Evolutionary conservation across 2,329 filamentous ascomycete species (phyloP).

Genomic region (Aspergillus aculeatus): DNA sequence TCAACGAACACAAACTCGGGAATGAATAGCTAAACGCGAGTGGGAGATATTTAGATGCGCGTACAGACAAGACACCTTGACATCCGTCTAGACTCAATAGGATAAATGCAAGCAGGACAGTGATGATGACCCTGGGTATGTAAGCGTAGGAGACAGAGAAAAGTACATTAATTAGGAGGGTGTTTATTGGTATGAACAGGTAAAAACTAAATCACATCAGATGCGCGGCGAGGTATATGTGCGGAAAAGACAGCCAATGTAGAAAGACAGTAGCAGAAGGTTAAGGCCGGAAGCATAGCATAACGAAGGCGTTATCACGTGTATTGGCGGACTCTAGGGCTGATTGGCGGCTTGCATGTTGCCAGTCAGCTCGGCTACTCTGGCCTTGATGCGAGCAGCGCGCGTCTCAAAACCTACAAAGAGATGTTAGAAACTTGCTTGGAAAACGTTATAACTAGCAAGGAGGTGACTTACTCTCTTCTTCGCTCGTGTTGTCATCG

Average conservation of each 20-base stretch:
- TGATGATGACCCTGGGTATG: no score
- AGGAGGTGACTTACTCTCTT: constrained; percentile 73
- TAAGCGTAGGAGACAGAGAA: no score
- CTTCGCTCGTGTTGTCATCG: constrained; percentile 87
- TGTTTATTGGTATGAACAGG: neutral
- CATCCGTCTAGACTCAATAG: no score
- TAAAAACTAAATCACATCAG: neutral
- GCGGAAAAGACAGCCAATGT: constrained; percentile 9
- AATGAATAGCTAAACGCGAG: no score
- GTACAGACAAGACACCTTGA: no score
- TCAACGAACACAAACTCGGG: no score
- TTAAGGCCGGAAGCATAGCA: neutral
- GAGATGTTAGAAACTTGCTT: constrained; percentile 25
- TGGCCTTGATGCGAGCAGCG: constrained; percentile 94
- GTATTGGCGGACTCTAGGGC: neutral
- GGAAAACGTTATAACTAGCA: neutral
- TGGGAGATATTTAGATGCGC: no score
- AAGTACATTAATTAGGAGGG: neutral
- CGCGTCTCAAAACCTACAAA: constrained; percentile 83
- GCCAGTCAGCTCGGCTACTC: constrained; percentile 89
- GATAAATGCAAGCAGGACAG: no score
- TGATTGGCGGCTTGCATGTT: constrained; percentile 63
- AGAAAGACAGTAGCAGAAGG: constrained; percentile 6
- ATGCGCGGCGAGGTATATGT: constrained; percentile 3
- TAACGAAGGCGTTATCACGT: neutral